Evolutionary conservation across 257 asterid species (phyloP), one percentile per base, ranked within the genome.

Genomic region (Scutellaria baicalensis): DNA sequence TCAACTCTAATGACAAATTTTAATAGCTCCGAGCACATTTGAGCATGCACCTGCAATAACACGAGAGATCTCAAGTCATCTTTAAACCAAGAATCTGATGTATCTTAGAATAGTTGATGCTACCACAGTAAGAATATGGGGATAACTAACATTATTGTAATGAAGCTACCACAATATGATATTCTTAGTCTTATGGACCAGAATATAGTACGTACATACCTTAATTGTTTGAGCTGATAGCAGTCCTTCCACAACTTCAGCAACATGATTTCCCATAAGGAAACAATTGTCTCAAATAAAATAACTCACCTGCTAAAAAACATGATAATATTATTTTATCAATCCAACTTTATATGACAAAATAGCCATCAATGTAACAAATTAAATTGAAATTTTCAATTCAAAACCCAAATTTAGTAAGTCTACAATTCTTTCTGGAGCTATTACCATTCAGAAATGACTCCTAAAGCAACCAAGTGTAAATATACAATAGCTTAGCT

Each of bases 21-120:
- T 38, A 71, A 71, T 66, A 93, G 75, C 68, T 89, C 87, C 16
- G 86, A 76, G 78, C 97, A 93, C 93, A 91, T 81, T 64, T 62
- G 81, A 57, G 77, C 73, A 75, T 93, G 97, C 76, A 91, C 97
- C 99, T 93, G 89, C 64, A 68, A 72, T 71, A 68, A 71, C 76
- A 35, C 31, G 47, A 40, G 47, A 40, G 45, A 59, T 17, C 8
- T 36, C 68, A 39, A 64, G n/a, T 68, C n/a, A n/a, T n/a, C 65
- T 42, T 73, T 18, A 4, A 49, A 50, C 36, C 40, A 17, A 58
- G 1, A 14, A 44, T 17, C 16, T 35, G 3, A 57, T 7, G 16
- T 50, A 56, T 33, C 13, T 18, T 38, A 11, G 40, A 17, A 27
- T 12, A 54, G 59, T 42, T 11, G 16, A 42, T 27, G 55, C 35